These are phyloP conservation scores for Neopestalotiopsis clavispora DNA, from an alignment of 2,329 filamentous ascomycete genomes.

Conservation along the genomic window DNA sequence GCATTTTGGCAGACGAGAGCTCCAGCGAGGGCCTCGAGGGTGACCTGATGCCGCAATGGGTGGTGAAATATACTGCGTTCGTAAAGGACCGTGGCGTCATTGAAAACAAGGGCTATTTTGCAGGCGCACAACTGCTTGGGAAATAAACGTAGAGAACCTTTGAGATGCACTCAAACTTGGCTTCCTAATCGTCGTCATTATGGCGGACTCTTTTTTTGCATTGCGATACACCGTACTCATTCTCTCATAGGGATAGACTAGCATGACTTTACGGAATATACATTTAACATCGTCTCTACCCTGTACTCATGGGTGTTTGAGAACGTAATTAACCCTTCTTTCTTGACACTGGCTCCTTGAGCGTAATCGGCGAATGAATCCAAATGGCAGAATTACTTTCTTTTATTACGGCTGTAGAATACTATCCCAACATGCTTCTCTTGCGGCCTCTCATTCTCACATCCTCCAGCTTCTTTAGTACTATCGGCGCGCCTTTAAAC, in stretches of 20 bases:
- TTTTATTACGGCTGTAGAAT: neutral
- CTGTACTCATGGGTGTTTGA: neutral
- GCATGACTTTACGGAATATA: constrained; percentile 5
- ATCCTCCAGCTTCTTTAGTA: constrained; percentile 84
- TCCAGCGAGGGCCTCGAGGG: constrained; percentile 67
- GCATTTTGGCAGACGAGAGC: constrained; percentile 70
- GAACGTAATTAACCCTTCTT: neutral
- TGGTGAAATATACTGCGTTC: constrained; percentile 95
- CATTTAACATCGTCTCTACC: neutral
- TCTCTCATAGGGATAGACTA: constrained; percentile 9
- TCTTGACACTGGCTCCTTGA: neutral
- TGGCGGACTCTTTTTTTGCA: constrained; percentile 3
- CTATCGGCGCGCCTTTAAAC: constrained; percentile 76
- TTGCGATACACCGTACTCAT: constrained; percentile 2
- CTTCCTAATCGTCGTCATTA: neutral
- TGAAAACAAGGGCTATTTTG: constrained; percentile 98
- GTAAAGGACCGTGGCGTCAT: constrained; percentile 93
- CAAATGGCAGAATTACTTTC: neutral
- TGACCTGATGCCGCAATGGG: constrained; percentile 88
- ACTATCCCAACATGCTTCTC: constrained; percentile 91
- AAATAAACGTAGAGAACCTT: constrained; percentile 1
- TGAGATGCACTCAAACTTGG: neutral
- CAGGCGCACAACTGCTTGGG: constrained; percentile 72
- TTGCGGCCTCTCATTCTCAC: constrained; percentile 94
- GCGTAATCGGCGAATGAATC: neutral